phyloP scores from a whole-genome alignment of 306 rosid species.

The Inga oerstediana region DNA sequence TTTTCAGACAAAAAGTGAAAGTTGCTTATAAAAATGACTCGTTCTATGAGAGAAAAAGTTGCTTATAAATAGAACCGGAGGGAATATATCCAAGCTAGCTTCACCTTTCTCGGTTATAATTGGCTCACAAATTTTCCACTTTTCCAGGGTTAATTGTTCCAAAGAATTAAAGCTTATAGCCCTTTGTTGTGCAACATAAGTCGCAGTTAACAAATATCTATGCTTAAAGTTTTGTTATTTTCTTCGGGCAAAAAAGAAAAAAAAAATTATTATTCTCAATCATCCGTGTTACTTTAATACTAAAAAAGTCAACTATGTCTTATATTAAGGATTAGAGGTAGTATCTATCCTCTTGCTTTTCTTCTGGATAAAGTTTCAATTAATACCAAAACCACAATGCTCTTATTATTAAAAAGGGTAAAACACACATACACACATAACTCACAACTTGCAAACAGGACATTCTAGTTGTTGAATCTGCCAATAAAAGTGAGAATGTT shows the following conservation, averaged over 20 bases:
- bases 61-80: no score
- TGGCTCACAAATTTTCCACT: neutral
- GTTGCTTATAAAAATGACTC: no score
- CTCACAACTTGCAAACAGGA: slow-evolving; percentile 1
- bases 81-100: neutral
- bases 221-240: no score
- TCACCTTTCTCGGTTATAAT: neutral
- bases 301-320: no score
- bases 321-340: no score
- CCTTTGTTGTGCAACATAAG: neutral
- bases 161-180: neutral
- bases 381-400: neutral
- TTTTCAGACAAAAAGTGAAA: no score
- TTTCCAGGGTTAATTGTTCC: neutral
- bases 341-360: neutral
- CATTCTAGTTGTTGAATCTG: slow-evolving; percentile 22
- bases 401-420: slow-evolving; percentile 20
- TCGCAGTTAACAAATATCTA: neutral
- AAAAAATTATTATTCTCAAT: no score
- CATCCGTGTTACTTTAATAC: no score
- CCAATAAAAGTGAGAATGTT: slow-evolving; percentile 10
- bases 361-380: neutral
- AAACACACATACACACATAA: neutral
- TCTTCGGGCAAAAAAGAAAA: no score
- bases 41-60: no score